These are phyloP conservation scores for Lunasporangiospora selenospora DNA, from an alignment of 192 early-diverging fungal species.

Conservation along the genomic window DNA sequence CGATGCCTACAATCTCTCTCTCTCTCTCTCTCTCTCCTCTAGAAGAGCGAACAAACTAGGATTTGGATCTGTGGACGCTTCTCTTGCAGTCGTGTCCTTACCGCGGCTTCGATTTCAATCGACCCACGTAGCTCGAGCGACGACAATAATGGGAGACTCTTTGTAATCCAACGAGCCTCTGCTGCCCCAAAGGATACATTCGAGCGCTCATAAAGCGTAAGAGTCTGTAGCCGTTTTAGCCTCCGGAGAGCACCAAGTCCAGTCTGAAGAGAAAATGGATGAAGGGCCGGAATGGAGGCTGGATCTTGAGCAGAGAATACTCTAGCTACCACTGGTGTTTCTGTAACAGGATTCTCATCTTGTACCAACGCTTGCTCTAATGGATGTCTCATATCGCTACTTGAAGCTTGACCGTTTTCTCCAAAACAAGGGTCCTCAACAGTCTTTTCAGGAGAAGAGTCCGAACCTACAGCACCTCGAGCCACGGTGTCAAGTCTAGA, in stretches of 20 bases:
- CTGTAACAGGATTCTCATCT: too few relatives aligned
- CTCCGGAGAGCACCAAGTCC: constrained; percentile 28
- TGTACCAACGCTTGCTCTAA: too few relatives aligned
- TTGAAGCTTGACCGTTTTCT: too few relatives aligned
- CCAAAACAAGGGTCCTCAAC: too few relatives aligned
- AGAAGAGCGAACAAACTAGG: constrained; percentile 31
- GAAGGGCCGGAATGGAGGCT: neutral
- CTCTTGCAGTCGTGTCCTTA: neutral
- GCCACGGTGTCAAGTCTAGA: too few relatives aligned
- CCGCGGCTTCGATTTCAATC: constrained; percentile 12
- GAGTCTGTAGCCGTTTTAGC: constrained; percentile 8
- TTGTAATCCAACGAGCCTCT: constrained; percentile 34
- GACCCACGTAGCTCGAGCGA: constrained; percentile 24
- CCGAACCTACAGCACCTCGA: too few relatives aligned
- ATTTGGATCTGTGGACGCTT: constrained; percentile 3
- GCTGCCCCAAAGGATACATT: constrained; percentile 1
- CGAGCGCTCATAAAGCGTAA: constrained; percentile 31
- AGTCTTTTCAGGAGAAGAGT: too few relatives aligned
- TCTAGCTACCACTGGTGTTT: neutral
- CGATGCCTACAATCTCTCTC: too few relatives aligned
- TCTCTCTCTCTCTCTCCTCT: too few relatives aligned
- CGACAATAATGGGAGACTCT: constrained; percentile 8
- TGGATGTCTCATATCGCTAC: too few relatives aligned
- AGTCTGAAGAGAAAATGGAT: constrained; percentile 21
- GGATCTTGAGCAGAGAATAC: neutral